A percentile compares a stretch with the other conserved stretches of the same genome.
These are phyloP conservation scores for Papiliotrema fonsecae DNA, from an alignment of 1,284 basidiomycete species.

Conservation along the genomic window DNA sequence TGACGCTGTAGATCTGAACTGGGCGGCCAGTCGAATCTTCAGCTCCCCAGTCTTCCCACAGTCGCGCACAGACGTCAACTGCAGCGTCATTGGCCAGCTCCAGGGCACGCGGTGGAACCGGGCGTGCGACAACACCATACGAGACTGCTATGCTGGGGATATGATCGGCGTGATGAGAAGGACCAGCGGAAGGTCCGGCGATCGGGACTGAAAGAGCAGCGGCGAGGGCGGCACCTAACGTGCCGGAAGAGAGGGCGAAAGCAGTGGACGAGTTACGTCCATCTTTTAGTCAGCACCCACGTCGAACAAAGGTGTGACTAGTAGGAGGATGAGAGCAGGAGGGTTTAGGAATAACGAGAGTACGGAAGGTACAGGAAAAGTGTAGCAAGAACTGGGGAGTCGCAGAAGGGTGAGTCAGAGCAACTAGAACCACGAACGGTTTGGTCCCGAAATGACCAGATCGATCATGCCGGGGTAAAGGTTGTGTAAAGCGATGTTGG, in stretches of 20 bases:
- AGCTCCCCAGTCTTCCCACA: conserved; percentile 75
- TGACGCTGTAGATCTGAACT: conserved; percentile 44
- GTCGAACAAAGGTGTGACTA: background rate
- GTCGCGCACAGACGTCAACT: conserved; percentile 61
- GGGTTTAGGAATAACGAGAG: too few relatives aligned
- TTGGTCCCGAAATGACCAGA: conserved; percentile 57
- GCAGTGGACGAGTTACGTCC: conserved; percentile 80
- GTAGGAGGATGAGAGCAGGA: too few relatives aligned
- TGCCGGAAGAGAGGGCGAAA: conserved; percentile 81
- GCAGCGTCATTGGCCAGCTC: conserved; percentile 67
- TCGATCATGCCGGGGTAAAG: conserved; percentile 78
- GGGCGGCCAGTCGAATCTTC: conserved; percentile 47
- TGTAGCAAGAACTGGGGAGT: too few relatives aligned
- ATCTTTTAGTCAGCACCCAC: conserved; percentile 23
- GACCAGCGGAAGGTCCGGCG: conserved; percentile 62
- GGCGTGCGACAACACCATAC: conserved; percentile 72
- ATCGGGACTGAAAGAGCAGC: conserved; percentile 76
- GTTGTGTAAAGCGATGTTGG: conserved; percentile 83
- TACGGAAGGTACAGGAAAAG: too few relatives aligned
- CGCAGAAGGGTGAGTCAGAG: too few relatives aligned
- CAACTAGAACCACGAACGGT: conserved; percentile 39
- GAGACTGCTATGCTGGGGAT: conserved; percentile 70
- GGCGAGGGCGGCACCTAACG: conserved; percentile 82
- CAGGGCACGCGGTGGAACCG: conserved; percentile 58
- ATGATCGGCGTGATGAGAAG: conserved; percentile 27